Conservation (phyloP, 1,284 basidiomycete species). For the Sanghuangporus sanghuang region DNA sequence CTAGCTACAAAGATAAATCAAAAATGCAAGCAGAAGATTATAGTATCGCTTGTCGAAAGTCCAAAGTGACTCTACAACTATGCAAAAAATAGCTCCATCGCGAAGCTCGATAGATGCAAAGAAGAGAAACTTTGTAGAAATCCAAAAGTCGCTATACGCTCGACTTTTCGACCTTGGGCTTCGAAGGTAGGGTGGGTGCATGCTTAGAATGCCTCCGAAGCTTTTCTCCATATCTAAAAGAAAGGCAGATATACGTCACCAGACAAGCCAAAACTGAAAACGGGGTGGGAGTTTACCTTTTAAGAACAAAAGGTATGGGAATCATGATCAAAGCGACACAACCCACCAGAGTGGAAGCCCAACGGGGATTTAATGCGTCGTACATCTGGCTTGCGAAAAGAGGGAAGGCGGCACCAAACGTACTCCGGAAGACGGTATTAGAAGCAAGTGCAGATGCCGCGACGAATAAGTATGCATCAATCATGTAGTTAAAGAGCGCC, state of each 20-base stretch:
- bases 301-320: conserved; percentile 50
- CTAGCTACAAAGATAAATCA: no score
- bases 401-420: conserved; percentile 56
- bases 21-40: no score
- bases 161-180: conserved; percentile 8
- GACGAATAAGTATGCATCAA: conserved; percentile 51
- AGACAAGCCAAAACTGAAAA: not conserved
- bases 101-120: not conserved
- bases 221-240: conserved; percentile 13
- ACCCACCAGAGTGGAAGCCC: conserved; percentile 54
- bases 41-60: no score
- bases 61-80: no score
- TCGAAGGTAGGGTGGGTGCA: conserved; percentile 4
- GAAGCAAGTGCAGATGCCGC: conserved; percentile 57
- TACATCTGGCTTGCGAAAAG: conserved; percentile 56
- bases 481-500: conserved; percentile 50
- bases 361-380: conserved; percentile 39
- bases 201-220: conserved; percentile 16
- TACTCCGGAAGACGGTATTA: conserved; percentile 47
- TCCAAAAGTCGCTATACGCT: not conserved
- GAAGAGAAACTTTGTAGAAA: not conserved
- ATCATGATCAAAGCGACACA: conserved; percentile 45
- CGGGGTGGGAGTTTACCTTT: conserved; percentile 27
- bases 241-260: not conserved
- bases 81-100: not conserved